phyloP scores from a whole-genome alignment of 768 basidiomycete species.

The Tricholoma matsutake region DNA sequence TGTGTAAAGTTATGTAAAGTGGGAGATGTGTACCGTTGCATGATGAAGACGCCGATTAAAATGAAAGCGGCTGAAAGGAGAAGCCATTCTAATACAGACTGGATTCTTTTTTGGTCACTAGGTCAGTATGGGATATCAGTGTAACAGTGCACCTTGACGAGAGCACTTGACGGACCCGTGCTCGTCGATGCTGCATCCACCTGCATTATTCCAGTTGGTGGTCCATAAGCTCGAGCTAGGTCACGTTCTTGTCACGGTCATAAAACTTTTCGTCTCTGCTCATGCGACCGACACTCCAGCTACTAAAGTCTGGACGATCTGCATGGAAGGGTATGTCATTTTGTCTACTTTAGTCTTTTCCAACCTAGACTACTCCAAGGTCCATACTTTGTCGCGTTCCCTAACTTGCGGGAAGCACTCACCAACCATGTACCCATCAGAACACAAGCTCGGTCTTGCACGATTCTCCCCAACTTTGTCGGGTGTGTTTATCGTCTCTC shows the following conservation, averaged over 20 bases:
- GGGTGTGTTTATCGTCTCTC: constrained; percentile 55
- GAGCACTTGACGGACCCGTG: background rate
- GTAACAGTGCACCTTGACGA: constrained; percentile 23
- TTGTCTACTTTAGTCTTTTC: background rate
- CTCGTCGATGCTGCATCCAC: too few relatives aligned
- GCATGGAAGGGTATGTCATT: constrained; percentile 71
- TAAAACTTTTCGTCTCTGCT: too few relatives aligned
- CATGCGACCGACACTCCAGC: constrained; percentile 63
- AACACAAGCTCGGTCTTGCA: constrained; percentile 86
- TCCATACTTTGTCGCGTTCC: constrained; percentile 93
- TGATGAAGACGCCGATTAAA: constrained; percentile 18
- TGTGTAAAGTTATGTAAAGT: background rate
- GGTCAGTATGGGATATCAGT: background rate
- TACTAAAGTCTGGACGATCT: constrained; percentile 66
- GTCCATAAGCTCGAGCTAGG: too few relatives aligned
- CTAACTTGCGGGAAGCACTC: constrained; percentile 78
- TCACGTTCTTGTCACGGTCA: too few relatives aligned
- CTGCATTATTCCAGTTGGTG: too few relatives aligned
- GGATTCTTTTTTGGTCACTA: background rate
- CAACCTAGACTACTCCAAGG: constrained; percentile 43
- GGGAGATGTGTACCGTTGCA: constrained; percentile 21
- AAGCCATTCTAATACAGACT: constrained; percentile 31
- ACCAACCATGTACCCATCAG: constrained; percentile 81
- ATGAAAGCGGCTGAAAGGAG: constrained; percentile 25
- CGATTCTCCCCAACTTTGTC: constrained; percentile 93